phyloP scores from a whole-genome alignment of 495 filamentous ascomycete genomes.

The Xylaria grammica region DNA sequence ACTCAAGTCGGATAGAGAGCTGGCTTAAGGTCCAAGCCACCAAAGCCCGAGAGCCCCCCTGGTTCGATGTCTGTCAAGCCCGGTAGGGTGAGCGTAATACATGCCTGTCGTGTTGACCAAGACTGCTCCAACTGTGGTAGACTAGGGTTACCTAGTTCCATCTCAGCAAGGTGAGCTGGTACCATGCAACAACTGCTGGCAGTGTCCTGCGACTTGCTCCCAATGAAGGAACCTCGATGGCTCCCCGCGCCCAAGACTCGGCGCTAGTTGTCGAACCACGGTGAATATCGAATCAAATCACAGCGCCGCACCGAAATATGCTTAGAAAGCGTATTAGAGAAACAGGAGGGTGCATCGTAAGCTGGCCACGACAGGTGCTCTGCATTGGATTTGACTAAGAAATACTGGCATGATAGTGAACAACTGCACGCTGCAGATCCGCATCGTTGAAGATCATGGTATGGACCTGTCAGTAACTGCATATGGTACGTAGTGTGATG shows the following conservation, averaged over 20 bases:
- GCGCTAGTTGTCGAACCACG: neutral
- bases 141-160: constrained; percentile 4
- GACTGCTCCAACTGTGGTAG: neutral
- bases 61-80: too few relatives aligned
- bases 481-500: neutral
- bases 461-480: constrained; percentile 1
- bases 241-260: neutral
- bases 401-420: constrained; percentile 2
- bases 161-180: neutral
- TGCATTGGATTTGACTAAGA: neutral
- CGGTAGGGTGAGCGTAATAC: neutral
- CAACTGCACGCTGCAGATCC: neutral
- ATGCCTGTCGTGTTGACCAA: neutral
- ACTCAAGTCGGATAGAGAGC: neutral
- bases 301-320: too few relatives aligned
- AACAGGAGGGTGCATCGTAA: neutral
- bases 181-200: constrained; percentile 2
- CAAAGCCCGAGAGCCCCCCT: too few relatives aligned
- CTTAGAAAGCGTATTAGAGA: too few relatives aligned
- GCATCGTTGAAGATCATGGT: neutral
- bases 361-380: neutral
- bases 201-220: constrained; percentile 6
- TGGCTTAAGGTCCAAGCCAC: too few relatives aligned
- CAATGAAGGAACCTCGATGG: neutral
- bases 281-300: constrained; percentile 14